phyloP scores from a whole-genome alignment of 257 asterid species.

The Osmanthus fragrans region DNA sequence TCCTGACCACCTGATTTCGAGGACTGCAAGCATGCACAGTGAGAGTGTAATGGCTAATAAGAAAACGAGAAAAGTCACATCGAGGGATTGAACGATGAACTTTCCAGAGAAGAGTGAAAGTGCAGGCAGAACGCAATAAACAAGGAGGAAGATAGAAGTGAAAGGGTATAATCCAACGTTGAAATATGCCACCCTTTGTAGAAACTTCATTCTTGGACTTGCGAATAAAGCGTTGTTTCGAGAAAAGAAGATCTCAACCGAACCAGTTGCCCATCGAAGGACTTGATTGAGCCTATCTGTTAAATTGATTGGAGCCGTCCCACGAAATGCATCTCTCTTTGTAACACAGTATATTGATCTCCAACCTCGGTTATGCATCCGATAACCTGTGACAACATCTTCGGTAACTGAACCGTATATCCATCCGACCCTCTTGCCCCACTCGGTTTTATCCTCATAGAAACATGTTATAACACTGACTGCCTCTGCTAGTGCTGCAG shows the following conservation, averaged over 20 bases:
- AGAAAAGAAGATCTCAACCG: slow-evolving; percentile 91
- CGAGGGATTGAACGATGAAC: slow-evolving; percentile 79
- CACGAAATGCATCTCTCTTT: slow-evolving; percentile 82
- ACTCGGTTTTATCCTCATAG: slow-evolving; percentile 86
- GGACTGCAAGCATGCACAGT: slow-evolving; percentile 70
- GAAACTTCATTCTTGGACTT: slow-evolving; percentile 73
- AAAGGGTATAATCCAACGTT: slow-evolving; percentile 90
- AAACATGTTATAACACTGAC: slow-evolving; percentile 81
- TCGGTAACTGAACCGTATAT: slow-evolving; percentile 91
- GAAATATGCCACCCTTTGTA: slow-evolving; percentile 84
- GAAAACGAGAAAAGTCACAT: slow-evolving; percentile 56
- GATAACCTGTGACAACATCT: slow-evolving; percentile 85
- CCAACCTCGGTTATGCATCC: slow-evolving; percentile 97
- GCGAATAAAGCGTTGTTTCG: slow-evolving; percentile 81
- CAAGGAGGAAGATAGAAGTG: slow-evolving; percentile 77
- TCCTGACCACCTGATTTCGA: slow-evolving; percentile 88
- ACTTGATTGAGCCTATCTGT: slow-evolving; percentile 87
- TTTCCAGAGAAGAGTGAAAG: slow-evolving; percentile 84
- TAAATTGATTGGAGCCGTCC: slow-evolving; percentile 90
- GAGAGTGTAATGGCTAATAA: slow-evolving; percentile 63
- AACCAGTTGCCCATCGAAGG: slow-evolving; percentile 96
- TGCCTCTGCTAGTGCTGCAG: slow-evolving; percentile 75
- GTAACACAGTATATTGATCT: slow-evolving; percentile 84
- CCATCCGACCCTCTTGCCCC: slow-evolving; percentile 96
- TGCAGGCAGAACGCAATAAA: slow-evolving; percentile 81